Evolutionary conservation across 345 rosid species (phyloP).

Genomic region (Microthlaspi erraticum): DNA sequence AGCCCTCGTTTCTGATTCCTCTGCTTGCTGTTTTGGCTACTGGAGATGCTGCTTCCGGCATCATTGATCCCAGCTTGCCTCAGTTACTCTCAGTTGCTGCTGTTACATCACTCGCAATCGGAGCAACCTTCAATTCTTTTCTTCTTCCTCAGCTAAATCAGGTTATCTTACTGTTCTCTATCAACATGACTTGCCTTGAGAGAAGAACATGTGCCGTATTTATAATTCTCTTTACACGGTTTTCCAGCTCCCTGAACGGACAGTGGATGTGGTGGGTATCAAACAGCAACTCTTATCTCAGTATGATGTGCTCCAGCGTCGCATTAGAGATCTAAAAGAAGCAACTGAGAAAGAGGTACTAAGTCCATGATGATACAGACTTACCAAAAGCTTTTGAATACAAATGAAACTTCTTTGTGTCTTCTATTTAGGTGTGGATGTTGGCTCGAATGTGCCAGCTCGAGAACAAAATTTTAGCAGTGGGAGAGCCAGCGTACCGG

Average conservation of each 20-base stretch:
- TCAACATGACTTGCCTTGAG: background rate
- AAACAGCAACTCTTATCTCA: slow-evolving; percentile 90
- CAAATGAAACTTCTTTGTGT: slow-evolving; percentile 20
- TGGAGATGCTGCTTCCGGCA: slow-evolving; percentile 91
- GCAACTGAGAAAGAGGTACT: slow-evolving; percentile 85
- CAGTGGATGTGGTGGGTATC: slow-evolving; percentile 67
- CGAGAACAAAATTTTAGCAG: slow-evolving; percentile 94
- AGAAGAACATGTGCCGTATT: slow-evolving; percentile 5
- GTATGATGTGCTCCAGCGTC: slow-evolving; percentile 82
- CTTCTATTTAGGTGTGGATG: slow-evolving; percentile 74
- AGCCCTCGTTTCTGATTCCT: slow-evolving; percentile 70
- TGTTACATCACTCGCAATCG: slow-evolving; percentile 70
- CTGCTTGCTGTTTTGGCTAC: slow-evolving; percentile 76
- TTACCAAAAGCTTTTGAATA: slow-evolving; percentile 13
- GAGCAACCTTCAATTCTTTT: slow-evolving; percentile 68
- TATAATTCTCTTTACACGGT: slow-evolving; percentile 32
- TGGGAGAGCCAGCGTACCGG: slow-evolving; percentile 97
- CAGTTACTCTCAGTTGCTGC: slow-evolving; percentile 78
- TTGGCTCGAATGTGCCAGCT: slow-evolving; percentile 95
- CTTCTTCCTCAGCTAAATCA: slow-evolving; percentile 72
- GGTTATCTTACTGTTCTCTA: slow-evolving; percentile 46
- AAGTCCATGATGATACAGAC: slow-evolving; percentile 11
- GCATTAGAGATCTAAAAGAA: slow-evolving; percentile 79
- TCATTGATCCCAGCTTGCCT: slow-evolving; percentile 88
- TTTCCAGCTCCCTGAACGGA: slow-evolving; percentile 78